Evolutionary conservation across 352 stramenopile genomes (phyloP).

Genomic region (Pythium dissotocum): DNA sequence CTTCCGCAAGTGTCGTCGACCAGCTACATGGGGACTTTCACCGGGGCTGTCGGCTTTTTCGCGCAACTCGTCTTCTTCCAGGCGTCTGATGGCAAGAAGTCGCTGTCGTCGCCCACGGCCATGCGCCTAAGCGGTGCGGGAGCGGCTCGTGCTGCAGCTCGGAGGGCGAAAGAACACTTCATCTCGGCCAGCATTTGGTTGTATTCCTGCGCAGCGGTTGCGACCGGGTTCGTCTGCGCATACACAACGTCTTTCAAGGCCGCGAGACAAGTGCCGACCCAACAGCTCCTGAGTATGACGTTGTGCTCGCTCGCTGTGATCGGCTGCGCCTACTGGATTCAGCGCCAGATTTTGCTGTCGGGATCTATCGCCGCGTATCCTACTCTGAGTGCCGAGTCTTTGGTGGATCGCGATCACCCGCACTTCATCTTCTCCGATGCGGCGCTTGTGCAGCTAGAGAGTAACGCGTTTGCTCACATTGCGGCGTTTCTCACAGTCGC

Average conservation of each 20-base stretch:
- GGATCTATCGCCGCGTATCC: not conserved
- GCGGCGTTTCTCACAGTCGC: constrained; percentile 36
- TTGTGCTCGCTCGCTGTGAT: constrained; percentile 42
- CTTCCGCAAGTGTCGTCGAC: constrained; percentile 19
- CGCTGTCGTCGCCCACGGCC: not conserved
- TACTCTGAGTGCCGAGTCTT: not conserved
- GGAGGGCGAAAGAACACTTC: constrained; percentile 21
- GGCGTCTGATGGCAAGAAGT: constrained; percentile 26
- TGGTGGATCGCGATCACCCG: not conserved
- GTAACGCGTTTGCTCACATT: constrained; percentile 39
- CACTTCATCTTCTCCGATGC: constrained; percentile 5
- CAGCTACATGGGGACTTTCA: constrained; percentile 51
- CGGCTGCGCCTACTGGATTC: constrained; percentile 42
- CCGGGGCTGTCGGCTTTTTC: constrained; percentile 44
- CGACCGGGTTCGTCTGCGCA: constrained; percentile 25
- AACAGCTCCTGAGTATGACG: constrained; percentile 34
- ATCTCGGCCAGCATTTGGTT: constrained; percentile 25
- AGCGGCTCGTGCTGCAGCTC: constrained; percentile 15
- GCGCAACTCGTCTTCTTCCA: constrained; percentile 51
- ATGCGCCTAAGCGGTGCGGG: not conserved
- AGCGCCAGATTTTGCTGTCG: constrained; percentile 42
- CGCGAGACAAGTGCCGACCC: constrained; percentile 29
- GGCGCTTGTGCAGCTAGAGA: constrained; percentile 24
- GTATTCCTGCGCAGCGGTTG: constrained; percentile 18
- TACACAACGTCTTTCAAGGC: constrained; percentile 35